Conservation (phyloP, 2,329 filamentous ascomycete species). For the Myotisia sp. region DNA sequence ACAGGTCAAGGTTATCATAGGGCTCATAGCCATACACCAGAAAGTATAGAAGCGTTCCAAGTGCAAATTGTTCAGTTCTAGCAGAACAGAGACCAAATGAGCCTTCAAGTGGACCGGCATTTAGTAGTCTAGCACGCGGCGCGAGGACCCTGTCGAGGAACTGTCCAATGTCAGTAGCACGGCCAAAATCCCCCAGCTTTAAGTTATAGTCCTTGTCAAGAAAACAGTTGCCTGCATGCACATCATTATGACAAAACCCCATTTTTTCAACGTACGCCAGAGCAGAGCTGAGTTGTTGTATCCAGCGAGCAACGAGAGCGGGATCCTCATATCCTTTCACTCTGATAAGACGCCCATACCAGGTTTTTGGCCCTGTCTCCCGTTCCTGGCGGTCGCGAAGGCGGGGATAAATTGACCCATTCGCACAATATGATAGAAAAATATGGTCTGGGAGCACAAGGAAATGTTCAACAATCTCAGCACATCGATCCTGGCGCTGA, state of each 20-base stretch:
- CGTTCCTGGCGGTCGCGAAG: constrained; percentile 9
- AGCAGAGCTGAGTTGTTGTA: constrained; percentile 13
- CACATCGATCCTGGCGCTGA: constrained; percentile 9
- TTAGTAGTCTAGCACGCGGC: constrained; percentile 11
- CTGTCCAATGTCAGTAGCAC: constrained; percentile 13
- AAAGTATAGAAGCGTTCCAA: constrained; percentile 14
- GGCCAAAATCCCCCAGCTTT: constrained; percentile 12
- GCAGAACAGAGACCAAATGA: constrained; percentile 14
- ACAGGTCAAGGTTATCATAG: constrained; percentile 5
- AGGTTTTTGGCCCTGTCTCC: constrained; percentile 6
- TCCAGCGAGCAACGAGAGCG: constrained; percentile 12
- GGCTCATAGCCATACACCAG: constrained; percentile 15
- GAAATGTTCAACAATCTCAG: constrained; percentile 12
- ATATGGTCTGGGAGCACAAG: constrained; percentile 11
- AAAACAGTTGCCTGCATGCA: constrained; percentile 10
- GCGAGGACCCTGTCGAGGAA: constrained; percentile 9
- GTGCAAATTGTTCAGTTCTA: constrained; percentile 14
- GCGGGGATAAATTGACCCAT: constrained; percentile 3
- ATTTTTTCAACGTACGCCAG: constrained; percentile 13
- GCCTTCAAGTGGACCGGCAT: constrained; percentile 11
- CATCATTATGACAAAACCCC: constrained; percentile 12
- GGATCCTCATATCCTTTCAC: constrained; percentile 13
- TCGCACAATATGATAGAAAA: constrained; percentile 12
- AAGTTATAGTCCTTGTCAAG: constrained; percentile 10
- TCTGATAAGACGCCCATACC: constrained; percentile 7